These are phyloP conservation scores for Lipomyces lipofer DNA, from an alignment of 805 yeast genomes.

Conservation along the genomic window DNA sequence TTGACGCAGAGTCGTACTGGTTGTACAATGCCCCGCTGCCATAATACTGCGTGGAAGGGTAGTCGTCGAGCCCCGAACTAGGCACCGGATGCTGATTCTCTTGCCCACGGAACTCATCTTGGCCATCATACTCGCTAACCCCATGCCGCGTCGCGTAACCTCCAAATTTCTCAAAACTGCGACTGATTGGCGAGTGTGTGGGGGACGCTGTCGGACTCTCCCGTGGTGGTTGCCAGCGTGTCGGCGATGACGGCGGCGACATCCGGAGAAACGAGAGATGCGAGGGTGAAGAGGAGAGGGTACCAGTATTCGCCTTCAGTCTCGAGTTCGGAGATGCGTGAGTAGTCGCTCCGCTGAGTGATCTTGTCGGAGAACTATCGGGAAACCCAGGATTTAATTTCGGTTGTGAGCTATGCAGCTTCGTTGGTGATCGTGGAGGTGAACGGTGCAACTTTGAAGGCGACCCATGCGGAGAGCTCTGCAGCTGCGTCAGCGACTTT, in stretches of 20 bases:
- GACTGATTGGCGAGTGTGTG: not conserved
- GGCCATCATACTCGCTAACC: not conserved
- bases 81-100: not conserved
- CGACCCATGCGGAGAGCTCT: not conserved
- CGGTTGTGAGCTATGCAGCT: not conserved
- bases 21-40: no score
- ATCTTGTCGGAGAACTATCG: not conserved
- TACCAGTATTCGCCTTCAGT: not conserved
- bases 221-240: no score
- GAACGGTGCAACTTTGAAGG: not conserved
- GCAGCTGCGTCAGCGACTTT: not conserved
- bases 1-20: no score
- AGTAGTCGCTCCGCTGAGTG: no score
- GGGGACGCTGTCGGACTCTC: not conserved
- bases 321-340: not conserved
- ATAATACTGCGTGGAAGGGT: no score
- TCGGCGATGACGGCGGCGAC: not conserved
- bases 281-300: not conserved
- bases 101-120: not conserved
- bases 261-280: not conserved
- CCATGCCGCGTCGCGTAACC: not conserved
- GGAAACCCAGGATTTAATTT: not conserved
- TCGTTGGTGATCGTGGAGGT: not conserved
- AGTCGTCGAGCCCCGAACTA: no score
- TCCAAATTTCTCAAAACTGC: not conserved